phyloP scores from a whole-genome alignment of 2,329 filamentous ascomycete species.

The Periconia sp. region DNA sequence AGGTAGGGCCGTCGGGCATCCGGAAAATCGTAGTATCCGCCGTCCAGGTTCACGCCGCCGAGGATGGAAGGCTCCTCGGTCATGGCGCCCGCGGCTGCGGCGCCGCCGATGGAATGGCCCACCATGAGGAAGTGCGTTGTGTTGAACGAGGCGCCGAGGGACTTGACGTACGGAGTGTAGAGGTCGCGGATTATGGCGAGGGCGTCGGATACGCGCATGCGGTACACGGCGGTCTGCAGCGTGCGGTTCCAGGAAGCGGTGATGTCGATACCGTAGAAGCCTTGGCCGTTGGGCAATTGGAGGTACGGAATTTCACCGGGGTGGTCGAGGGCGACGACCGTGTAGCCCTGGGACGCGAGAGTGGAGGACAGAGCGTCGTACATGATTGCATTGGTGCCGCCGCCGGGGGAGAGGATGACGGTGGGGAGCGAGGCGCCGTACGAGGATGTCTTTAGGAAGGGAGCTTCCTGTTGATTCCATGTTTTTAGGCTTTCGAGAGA shows the following conservation, averaged over 20 bases:
- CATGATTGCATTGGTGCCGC: slow-evolving; percentile 17
- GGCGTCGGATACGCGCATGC: slow-evolving; percentile 22
- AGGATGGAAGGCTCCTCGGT: slow-evolving; percentile 12
- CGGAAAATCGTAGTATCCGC: slow-evolving; percentile 17
- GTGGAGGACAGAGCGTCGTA: slow-evolving; percentile 17
- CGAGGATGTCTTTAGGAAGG: slow-evolving; percentile 7
- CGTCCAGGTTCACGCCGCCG: slow-evolving; percentile 27
- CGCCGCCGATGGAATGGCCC: slow-evolving; percentile 28
- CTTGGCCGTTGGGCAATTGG: slow-evolving; percentile 11
- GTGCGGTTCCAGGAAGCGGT: slow-evolving; percentile 14
- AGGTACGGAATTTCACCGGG: slow-evolving; percentile 25
- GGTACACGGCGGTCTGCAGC: slow-evolving; percentile 16
- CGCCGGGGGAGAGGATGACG: slow-evolving; percentile 25
- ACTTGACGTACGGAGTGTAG: slow-evolving; percentile 6
- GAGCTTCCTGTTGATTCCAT: slow-evolving; percentile 18
- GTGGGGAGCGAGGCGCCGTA: slow-evolving; percentile 12
- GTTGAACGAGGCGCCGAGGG: slow-evolving; percentile 10
- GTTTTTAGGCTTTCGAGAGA: slow-evolving; percentile 15
- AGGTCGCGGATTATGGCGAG: slow-evolving; percentile 11
- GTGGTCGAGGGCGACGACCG: slow-evolving; percentile 24
- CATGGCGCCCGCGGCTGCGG: slow-evolving; percentile 18
- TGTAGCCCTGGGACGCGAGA: slow-evolving; percentile 24
- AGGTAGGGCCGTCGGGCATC: slow-evolving; percentile 27
- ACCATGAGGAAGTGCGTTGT: slow-evolving; percentile 18
- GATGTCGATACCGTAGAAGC: slow-evolving; percentile 20